Evolutionary conservation across 2,329 filamentous ascomycete species (phyloP), one percentile per base, ranked within the genome.

Genomic region (Hypoxylon sp.): DNA sequence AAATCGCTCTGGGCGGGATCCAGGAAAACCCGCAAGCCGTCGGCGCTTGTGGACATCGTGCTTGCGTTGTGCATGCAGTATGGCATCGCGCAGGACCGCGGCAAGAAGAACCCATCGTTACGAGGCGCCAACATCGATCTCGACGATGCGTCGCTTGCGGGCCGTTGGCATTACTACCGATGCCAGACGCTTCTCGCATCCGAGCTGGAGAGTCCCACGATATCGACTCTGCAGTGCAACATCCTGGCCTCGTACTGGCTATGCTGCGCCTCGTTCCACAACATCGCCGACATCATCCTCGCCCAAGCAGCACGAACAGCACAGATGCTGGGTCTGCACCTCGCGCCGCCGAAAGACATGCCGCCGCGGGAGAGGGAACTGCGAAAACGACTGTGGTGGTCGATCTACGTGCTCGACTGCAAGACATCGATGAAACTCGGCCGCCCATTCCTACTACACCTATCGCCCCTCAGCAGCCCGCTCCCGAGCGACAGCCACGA

Each of bases 321-420:
- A 1, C 69, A 77, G 32, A 72, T 75, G 15, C 61, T 79, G 0
- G 77, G 78, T 0, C 66, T 80, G 1, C 77, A 80, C 59, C 57
- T 74, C 0, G 75, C 78, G 13, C 76, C 77, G 38, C 60, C 69
- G 13, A 76, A 80, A 57, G 61, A 78, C 44, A 41, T 55, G 38
- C 35, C 47, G 6, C 42, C 16, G 7, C 42, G 34, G 3, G 47
- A 55, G 40, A 55, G 34, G n/a, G 51, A 58, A 13, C 29, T 58
- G 21, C 73, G 78, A 3, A 78, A 74, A 54, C 69, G 78, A 0
- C 47, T 81, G 8, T 83, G 79, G 79, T 81, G 78, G 78, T 65
- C 67, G 1, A 61, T 83, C 1, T 80, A 74, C 58, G 66, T 69
- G 1, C 62, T 79, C 12, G 80, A 82, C 37, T 71, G 64, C 46